These are phyloP conservation scores for Pythium brachiatum DNA, from an alignment of 352 stramenopile genomes.

Conservation along the genomic window DNA sequence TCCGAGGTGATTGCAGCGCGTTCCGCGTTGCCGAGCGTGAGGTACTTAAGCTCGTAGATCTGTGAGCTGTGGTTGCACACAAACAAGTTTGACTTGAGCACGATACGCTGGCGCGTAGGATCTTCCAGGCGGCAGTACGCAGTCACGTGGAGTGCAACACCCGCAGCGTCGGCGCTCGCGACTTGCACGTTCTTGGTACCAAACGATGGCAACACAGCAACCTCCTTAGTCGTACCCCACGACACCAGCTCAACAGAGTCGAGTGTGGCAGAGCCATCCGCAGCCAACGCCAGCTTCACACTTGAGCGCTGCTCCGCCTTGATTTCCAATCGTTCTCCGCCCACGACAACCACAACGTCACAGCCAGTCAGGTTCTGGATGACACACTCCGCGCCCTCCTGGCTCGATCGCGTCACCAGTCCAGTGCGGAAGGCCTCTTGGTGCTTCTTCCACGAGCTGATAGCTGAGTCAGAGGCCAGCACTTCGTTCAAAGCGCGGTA, in stretches of 20 bases:
- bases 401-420: conserved; percentile 35
- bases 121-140: conserved; percentile 74
- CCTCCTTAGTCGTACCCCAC: conserved; percentile 44
- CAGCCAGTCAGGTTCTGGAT: conserved; percentile 74
- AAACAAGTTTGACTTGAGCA: conserved; percentile 79
- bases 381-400: conserved; percentile 46
- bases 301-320: conserved; percentile 38
- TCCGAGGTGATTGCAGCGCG: conserved; percentile 52
- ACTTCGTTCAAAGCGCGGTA: conserved; percentile 80
- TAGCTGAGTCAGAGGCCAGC: conserved; percentile 50
- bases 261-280: conserved; percentile 38
- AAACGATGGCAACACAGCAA: conserved; percentile 50
- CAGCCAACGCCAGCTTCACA: conserved; percentile 32
- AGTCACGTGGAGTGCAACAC: conserved; percentile 60
- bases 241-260: conserved; percentile 56
- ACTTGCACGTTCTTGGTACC: conserved; percentile 61
- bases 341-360: conserved; percentile 45
- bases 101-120: conserved; percentile 51
- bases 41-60: conserved; percentile 72
- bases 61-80: conserved; percentile 80
- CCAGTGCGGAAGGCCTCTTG: conserved; percentile 52
- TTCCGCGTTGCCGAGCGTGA: conserved; percentile 49
- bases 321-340: conserved; percentile 38
- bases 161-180: conserved; percentile 18
- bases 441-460: conserved; percentile 53